Conservation (phyloP, 1,139 yeast species). For the Candida tropicalis region DNA sequence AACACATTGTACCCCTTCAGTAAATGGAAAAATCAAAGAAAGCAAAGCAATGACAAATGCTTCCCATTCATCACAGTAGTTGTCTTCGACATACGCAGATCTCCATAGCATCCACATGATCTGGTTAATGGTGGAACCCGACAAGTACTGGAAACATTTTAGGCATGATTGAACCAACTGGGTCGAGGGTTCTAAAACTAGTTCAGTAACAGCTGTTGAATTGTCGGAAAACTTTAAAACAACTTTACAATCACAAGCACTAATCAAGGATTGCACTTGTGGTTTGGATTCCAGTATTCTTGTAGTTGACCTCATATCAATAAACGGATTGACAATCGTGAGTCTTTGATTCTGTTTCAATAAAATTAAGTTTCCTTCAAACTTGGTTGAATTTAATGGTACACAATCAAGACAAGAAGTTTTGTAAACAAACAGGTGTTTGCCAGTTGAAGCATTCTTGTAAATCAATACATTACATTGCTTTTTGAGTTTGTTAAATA, state of each 20-base stretch:
- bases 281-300: conserved; percentile 27
- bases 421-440: conserved; percentile 35
- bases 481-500: conserved; percentile 33
- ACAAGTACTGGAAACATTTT: conserved; percentile 52
- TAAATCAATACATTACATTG: conserved; percentile 56
- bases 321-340: conserved; percentile 65
- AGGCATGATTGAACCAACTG: conserved; percentile 46
- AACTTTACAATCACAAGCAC: conserved; percentile 33
- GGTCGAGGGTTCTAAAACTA: conserved; percentile 51
- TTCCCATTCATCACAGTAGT: conserved; percentile 58
- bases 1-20: conserved; percentile 18
- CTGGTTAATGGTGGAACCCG: conserved; percentile 61
- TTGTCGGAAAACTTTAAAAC: conserved; percentile 27
- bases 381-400: conserved; percentile 33
- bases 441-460: conserved; percentile 37
- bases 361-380: conserved; percentile 46
- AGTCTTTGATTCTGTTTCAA: conserved; percentile 33
- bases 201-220: conserved; percentile 30
- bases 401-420: conserved; percentile 46
- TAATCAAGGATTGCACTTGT: conserved; percentile 18
- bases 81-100: conserved; percentile 49
- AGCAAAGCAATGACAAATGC: conserved; percentile 58
- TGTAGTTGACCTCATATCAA: conserved; percentile 52
- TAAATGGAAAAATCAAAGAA: conserved; percentile 48
- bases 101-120: conserved; percentile 68